Evolutionary conservation across 805 yeast genomes (phyloP), one percentile per base, ranked within the genome.

Genomic region (Yamadazyma paraphyllophila): DNA sequence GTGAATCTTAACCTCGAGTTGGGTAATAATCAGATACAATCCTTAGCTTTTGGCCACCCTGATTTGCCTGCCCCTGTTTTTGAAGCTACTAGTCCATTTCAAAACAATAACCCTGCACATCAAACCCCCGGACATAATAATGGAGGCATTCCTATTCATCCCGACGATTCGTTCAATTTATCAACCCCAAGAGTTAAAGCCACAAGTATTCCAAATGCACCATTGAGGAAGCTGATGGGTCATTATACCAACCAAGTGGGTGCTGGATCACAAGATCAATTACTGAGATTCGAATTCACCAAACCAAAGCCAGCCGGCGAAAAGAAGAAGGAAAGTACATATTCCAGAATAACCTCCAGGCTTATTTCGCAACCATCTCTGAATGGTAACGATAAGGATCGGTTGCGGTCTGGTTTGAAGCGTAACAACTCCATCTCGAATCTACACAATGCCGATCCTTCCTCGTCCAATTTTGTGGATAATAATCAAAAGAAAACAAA

Each of bases 281-380:
- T 36, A 7, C 10, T 38, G 29, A 50, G 52, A 29, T 57, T 60
- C 39, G 69, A 63, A 41, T 66, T 66, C 39, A 56, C 68, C 10
- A 66, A 66, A 36, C 72, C 71, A 6, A 53, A 39, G 29, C 56
- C 58, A 46, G 61, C 67, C 3, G 46, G 49, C 10, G 53, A 48
- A 25, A 63, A 40, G 34, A 62, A 56, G 38, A 49, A 57, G 12
- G 63, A 72, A 47, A 56, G 67, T 25, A 66, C 73, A 0, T 68
- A 74, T 35, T 65, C 81, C 0, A 70, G 66, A 47, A 73, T 76
- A 9, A 74, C 79, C 1, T 76, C 81, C 8, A 60, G 81, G 41
- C 60, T 77, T 31, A 69, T 72, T 7, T 63, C 75, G 5, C 78
- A 73, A 34, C 76, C 78, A 6, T 39, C 32, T 14, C 40, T 39